Evolutionary conservation across 2,329 filamentous ascomycete species (phyloP), one percentile per base, ranked within the genome.

Genomic region (Alternaria sp.): DNA sequence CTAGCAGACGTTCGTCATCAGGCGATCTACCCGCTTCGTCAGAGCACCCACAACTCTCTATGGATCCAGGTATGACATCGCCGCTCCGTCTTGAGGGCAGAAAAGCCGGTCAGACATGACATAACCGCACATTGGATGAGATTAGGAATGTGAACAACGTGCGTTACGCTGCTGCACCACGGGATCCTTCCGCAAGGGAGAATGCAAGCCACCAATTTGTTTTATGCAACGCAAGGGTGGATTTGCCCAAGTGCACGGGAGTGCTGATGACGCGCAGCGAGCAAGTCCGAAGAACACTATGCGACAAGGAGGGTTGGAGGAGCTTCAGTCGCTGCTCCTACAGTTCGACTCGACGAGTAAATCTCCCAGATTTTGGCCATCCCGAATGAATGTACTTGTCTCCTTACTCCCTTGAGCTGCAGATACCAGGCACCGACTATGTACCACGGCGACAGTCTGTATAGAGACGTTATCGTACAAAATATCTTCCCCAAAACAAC

Each of bases 21-120:
- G 45, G 51, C 56, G 44, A 58, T 39, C 39, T 50, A 45, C 37
- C 56, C 51, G 51, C 51, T 42, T 33, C 45, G 56, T 44, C 28
- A 23, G 40, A 36, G 50, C 55, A 44, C 46, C 55, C 26, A 37
- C 29, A 55, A 42, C 34, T 31, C 37, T 34, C 14, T 26, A 29
- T 17, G 24, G 37, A 21, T 26, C 41, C 45, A 33, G 14, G 26
- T 42, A 58, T 58, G 56, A 50, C 56, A 58, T 50, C 37, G 49
- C 39, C 33, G 44, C 45, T 58, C 51, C 37, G 40, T 26, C 33
- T 50, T 21, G 37, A 28, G 29, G n/a, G 10, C 26, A 42, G 44
- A 33, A 33, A 44, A 36, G 37, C 51, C 31, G 26, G 33, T 42
- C 37, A 21, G 10, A 39, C 26, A 58, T 58, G 56, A 58, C 56